Evolutionary conservation across 495 filamentous ascomycete species (phyloP).

Genomic region (Extremus antarcticus): DNA sequence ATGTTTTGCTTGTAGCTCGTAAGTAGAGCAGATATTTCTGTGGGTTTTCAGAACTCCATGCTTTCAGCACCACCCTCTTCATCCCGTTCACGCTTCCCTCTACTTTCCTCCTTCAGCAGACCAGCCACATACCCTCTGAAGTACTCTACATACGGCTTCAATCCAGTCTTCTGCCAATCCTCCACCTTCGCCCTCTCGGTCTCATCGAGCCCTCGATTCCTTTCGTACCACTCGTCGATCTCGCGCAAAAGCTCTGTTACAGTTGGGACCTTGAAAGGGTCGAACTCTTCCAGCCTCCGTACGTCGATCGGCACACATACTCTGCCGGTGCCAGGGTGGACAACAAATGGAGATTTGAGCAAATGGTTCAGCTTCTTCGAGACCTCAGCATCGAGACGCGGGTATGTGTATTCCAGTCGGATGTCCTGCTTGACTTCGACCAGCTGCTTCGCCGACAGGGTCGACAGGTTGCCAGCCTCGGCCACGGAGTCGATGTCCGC

Average conservation of each 20-base stretch:
- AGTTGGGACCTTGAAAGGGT: conserved; percentile 78
- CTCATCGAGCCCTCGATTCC: conserved; percentile 30
- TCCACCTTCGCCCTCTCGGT: conserved; percentile 42
- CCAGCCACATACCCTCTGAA: conserved; percentile 71
- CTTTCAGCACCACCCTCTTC: conserved; percentile 26
- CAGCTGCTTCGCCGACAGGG: conserved; percentile 50
- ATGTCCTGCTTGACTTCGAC: conserved; percentile 90
- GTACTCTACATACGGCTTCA: conserved; percentile 84
- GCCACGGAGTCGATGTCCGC: conserved; percentile 81
- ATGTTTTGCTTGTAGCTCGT: neutral
- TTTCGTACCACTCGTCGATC: conserved; percentile 64
- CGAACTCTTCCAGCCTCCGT: conserved; percentile 58
- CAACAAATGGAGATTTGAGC: conserved; percentile 89
- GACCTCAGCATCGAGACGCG: conserved; percentile 91
- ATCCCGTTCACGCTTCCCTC: conserved; percentile 63
- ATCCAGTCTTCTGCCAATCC: conserved; percentile 94
- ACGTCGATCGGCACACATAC: conserved; percentile 92
- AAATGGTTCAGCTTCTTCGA: conserved; percentile 96
- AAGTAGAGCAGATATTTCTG: neutral
- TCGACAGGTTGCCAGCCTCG: conserved; percentile 55
- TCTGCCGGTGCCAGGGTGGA: conserved; percentile 86
- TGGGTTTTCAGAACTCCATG: conserved; percentile 48
- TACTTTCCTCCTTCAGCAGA: conserved; percentile 76
- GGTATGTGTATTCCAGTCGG: conserved; percentile 93
- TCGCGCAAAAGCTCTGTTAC: conserved; percentile 67